Evolutionary conservation across 192 early-diverging fungal species (phyloP).

Genomic region (Martensiomyces pterosporus): DNA sequence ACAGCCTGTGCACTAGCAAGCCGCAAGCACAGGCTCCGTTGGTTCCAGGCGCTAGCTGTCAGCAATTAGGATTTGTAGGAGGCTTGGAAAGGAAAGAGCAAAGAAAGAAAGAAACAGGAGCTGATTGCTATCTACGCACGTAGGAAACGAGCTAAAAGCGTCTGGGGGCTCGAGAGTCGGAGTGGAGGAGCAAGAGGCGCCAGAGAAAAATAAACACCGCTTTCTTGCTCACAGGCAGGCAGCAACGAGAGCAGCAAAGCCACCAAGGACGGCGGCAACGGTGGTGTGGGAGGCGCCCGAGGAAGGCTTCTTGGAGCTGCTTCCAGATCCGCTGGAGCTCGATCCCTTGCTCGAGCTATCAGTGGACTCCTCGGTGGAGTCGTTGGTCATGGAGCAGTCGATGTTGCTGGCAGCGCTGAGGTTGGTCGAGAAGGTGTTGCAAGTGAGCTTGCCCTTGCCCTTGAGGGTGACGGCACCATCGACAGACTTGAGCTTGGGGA

Average conservation of each 20-base stretch:
- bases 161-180: too few relatives aligned
- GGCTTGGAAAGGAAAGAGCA: not conserved
- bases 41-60: too few relatives aligned
- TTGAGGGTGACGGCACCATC: conserved; percentile 61
- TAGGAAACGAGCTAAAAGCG: too few relatives aligned
- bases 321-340: conserved; percentile 1
- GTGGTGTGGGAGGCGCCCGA: conserved; percentile 22
- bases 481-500: conserved; percentile 54
- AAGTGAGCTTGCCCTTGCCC: conserved; percentile 57
- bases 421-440: conserved; percentile 28
- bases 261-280: conserved; percentile 19
- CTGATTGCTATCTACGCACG: too few relatives aligned
- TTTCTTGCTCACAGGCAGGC: conserved; percentile 31
- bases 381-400: conserved; percentile 18
- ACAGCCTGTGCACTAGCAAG: too few relatives aligned
- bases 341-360: not conserved
- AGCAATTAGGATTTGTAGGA: too few relatives aligned
- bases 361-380: conserved; percentile 5
- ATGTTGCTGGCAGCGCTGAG: conserved; percentile 28
- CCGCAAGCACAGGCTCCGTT: too few relatives aligned
- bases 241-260: conserved; percentile 24
- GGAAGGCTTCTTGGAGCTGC: conserved; percentile 7
- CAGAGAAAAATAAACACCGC: too few relatives aligned
- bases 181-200: too few relatives aligned
- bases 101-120: not conserved